A percentile compares a stretch with the other conserved stretches of the same genome.
Conservation (phyloP, 441 rosid species). For the Populus hybrid region DNA sequence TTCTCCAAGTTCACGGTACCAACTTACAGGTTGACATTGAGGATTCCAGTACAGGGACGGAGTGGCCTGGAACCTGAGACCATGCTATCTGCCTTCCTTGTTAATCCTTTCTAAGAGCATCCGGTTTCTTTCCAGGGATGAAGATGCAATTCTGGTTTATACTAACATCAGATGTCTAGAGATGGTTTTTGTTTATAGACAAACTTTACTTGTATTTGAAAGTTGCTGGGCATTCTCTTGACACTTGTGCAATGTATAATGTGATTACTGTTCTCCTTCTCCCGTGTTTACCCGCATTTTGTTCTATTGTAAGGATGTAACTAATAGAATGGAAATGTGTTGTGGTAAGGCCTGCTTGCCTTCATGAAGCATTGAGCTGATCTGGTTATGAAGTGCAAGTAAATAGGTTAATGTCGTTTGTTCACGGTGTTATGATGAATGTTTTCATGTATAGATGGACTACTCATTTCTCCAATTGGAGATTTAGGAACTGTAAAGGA, state of each 20-base stretch:
- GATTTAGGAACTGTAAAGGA: no score
- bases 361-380: no score
- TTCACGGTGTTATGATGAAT: neutral
- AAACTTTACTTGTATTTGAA: neutral
- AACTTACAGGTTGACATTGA: constrained; percentile 36
- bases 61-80: constrained; percentile 31
- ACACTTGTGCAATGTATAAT: neutral
- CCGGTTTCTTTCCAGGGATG: constrained; percentile 9
- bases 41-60: constrained; percentile 23
- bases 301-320: neutral
- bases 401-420: no score
- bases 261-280: neutral
- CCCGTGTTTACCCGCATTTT: neutral
- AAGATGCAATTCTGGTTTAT: constrained; percentile 12
- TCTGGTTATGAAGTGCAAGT: no score
- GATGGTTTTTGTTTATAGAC: constrained; percentile 19
- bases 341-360: neutral
- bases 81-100: neutral
- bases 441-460: neutral
- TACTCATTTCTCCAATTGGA: no score
- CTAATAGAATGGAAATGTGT: neutral
- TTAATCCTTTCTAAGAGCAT: neutral
- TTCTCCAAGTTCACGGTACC: constrained; percentile 21
- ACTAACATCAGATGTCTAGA: constrained; percentile 27
- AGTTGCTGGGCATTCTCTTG: neutral